These are phyloP conservation scores for Xylaria scruposa DNA, from an alignment of 495 filamentous ascomycete species.

Conservation along the genomic window DNA sequence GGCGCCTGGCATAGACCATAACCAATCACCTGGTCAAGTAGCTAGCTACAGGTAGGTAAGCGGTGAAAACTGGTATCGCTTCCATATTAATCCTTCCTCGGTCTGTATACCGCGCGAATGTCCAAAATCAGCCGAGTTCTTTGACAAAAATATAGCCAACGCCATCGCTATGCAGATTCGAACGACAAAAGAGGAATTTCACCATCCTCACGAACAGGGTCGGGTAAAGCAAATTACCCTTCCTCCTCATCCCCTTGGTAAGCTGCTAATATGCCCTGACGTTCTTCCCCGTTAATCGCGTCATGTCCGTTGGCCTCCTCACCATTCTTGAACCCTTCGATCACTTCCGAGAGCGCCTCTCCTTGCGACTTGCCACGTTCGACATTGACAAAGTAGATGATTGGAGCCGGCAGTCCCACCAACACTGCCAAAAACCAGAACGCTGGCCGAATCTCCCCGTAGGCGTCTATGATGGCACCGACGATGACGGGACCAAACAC, in stretches of 20 bases:
- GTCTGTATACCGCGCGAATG: background rate
- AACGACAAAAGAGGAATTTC: background rate
- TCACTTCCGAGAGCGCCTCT: conserved; percentile 68
- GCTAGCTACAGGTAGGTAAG: background rate
- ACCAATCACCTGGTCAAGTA: background rate
- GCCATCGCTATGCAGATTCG: conserved; percentile 53
- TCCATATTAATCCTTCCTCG: background rate
- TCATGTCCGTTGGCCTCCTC: conserved; percentile 30
- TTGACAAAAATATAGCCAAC: conserved; percentile 36
- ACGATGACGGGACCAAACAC: conserved; percentile 95
- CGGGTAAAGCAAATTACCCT: conserved; percentile 13
- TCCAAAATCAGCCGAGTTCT: background rate
- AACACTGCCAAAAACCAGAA: conserved; percentile 91
- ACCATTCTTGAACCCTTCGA: conserved; percentile 62
- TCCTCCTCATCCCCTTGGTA: conserved; percentile 44
- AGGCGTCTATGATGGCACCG: conserved; percentile 85
- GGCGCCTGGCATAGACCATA: background rate
- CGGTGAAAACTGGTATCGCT: background rate
- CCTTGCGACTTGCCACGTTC: conserved; percentile 85
- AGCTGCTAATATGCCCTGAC: conserved; percentile 40
- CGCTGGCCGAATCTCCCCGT: conserved; percentile 88
- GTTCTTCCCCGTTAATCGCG: conserved; percentile 34
- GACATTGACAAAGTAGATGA: conserved; percentile 88
- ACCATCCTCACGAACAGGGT: background rate
- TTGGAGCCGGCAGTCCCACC: conserved; percentile 79